A percentile compares a stretch with the other conserved stretches of the same genome.
Evolutionary conservation across 495 filamentous ascomycete species (phyloP).

Genomic region (Neurospora sp.): DNA sequence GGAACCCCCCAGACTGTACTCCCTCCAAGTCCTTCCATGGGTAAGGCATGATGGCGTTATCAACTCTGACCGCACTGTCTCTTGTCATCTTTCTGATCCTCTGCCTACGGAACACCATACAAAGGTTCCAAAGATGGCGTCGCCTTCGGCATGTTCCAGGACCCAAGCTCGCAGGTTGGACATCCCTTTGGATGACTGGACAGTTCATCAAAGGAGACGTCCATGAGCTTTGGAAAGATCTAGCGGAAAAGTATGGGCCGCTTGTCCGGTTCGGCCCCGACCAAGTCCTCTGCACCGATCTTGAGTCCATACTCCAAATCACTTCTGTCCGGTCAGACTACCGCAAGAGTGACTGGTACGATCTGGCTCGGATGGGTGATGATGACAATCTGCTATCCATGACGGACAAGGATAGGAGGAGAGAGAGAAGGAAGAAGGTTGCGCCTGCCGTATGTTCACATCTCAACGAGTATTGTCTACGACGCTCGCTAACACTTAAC

Average conservation of each 20-base stretch:
- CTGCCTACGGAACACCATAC: not conserved
- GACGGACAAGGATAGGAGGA: slow-evolving; percentile 16
- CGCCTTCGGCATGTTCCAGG: slow-evolving; percentile 18
- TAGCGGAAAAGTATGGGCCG: slow-evolving; percentile 13
- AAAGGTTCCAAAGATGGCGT: slow-evolving; percentile 17
- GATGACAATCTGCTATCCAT: slow-evolving; percentile 29
- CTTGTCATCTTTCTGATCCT: not conserved
- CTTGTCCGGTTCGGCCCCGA: slow-evolving; percentile 20
- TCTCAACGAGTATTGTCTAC: not conserved
- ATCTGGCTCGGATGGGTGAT: slow-evolving; percentile 26
- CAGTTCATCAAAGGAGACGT: slow-evolving; percentile 2
- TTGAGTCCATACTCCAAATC: slow-evolving; percentile 31
- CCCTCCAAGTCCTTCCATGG: not conserved
- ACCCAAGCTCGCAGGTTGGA: slow-evolving; percentile 10
- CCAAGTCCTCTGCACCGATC: slow-evolving; percentile 24
- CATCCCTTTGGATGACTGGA: slow-evolving; percentile 11
- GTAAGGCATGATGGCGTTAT: not conserved
- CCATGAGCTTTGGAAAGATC: not conserved
- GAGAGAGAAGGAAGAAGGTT: slow-evolving; percentile 22
- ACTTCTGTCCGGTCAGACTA: slow-evolving; percentile 28
- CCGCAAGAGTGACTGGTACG: slow-evolving; percentile 34
- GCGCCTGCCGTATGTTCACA: slow-evolving; percentile 12
- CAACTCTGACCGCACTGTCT: not conserved
- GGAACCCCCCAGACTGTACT: not conserved
- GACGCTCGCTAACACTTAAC: not conserved